Evolutionary conservation across 305 asterid genomes (phyloP).

Genomic region (Fraxinus dipetala): DNA sequence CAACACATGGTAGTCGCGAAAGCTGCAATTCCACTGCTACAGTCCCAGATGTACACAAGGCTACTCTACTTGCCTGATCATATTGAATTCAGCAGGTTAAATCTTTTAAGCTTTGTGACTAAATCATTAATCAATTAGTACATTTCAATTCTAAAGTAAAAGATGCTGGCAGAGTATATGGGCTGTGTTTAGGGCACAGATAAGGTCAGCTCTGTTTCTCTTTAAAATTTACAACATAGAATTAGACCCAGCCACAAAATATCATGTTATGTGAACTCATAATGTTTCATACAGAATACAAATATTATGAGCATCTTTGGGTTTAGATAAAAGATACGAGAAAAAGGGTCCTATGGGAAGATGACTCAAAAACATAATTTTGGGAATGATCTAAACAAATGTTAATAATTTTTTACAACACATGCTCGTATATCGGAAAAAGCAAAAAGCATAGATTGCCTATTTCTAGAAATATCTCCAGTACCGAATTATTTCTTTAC

Average conservation of each 20-base stretch:
- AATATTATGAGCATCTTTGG: background rate
- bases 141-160: background rate
- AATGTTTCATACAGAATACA: background rate
- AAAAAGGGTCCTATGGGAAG: background rate
- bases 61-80: constrained; percentile 77
- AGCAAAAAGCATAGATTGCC: background rate
- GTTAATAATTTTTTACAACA: background rate
- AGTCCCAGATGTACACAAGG: constrained; percentile 91
- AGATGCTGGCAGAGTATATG: background rate
- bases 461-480: background rate
- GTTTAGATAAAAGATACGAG: background rate
- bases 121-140: background rate
- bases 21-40: constrained; percentile 88
- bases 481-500: background rate
- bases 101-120: background rate
- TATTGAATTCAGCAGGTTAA: constrained; percentile 2
- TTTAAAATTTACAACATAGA: background rate
- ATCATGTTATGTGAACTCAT: background rate
- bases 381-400: background rate
- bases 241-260: background rate
- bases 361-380: background rate
- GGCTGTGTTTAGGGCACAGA: background rate
- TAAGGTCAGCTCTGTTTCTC: background rate
- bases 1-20: constrained; percentile 84
- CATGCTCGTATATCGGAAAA: background rate